These are phyloP conservation scores for Pseudogymnoascus sp. DNA, from an alignment of 2,329 filamentous ascomycete genomes.

Conservation along the genomic window DNA sequence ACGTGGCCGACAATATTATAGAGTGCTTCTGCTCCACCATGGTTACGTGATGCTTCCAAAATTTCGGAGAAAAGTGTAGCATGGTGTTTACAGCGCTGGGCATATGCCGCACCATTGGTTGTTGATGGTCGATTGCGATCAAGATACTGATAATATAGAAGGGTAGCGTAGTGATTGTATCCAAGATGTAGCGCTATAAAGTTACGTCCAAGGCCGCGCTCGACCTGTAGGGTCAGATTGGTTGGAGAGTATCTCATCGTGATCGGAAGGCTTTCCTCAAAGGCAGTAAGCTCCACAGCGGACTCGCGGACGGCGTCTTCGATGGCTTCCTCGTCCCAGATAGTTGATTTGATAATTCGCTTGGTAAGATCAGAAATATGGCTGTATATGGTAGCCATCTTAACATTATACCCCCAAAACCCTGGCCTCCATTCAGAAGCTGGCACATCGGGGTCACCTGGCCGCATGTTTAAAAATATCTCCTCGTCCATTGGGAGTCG, in stretches of 20 bases:
- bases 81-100: constrained; percentile 23
- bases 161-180: constrained; percentile 30
- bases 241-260: neutral
- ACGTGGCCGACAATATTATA: constrained; percentile 30
- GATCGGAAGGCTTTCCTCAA: constrained; percentile 11
- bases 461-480: constrained; percentile 17
- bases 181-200: constrained; percentile 32
- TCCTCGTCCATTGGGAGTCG: constrained; percentile 26
- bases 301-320: constrained; percentile 15
- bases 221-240: constrained; percentile 22
- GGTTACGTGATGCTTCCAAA: constrained; percentile 18
- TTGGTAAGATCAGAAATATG: constrained; percentile 30
- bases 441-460: neutral
- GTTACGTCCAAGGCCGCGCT: constrained; percentile 23
- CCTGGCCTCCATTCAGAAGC: constrained; percentile 20
- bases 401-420: constrained; percentile 30
- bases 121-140: constrained; percentile 17
- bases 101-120: constrained; percentile 8
- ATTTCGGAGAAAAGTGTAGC: constrained; percentile 24
- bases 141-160: constrained; percentile 33
- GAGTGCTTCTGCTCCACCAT: constrained; percentile 24
- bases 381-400: constrained; percentile 26
- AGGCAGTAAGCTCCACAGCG: constrained; percentile 14
- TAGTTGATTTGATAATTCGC: constrained; percentile 16
- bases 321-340: constrained; percentile 12